phyloP scores from a whole-genome alignment of 2,329 filamentous ascomycete species.

The Pleomassaria siparia region DNA sequence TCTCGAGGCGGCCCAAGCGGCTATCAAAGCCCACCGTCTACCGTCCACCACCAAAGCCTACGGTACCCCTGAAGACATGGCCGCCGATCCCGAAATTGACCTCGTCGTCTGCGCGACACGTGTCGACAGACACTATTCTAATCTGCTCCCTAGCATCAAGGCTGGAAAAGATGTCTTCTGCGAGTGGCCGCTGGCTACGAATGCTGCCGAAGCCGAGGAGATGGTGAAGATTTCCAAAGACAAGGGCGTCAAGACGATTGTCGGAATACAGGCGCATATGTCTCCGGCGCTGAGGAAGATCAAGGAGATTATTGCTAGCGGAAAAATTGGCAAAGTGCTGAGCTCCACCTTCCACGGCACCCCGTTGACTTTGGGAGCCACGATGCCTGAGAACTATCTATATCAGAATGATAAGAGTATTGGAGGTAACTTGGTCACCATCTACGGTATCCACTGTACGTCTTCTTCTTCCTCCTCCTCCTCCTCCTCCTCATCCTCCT shows the following conservation, averaged over 20 bases:
- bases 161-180: conserved; percentile 54
- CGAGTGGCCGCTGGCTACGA: conserved; percentile 51
- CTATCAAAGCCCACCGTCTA: conserved; percentile 46
- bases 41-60: conserved; percentile 46
- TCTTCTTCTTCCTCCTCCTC: not conserved
- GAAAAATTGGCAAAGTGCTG: conserved; percentile 46
- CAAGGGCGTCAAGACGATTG: conserved; percentile 45
- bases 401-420: conserved; percentile 55
- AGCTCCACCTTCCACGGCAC: conserved; percentile 30
- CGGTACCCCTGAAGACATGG: conserved; percentile 45
- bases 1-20: conserved; percentile 40
- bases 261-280: conserved; percentile 49
- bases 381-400: conserved; percentile 26
- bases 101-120: conserved; percentile 47
- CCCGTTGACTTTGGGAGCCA: conserved; percentile 13
- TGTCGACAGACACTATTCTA: conserved; percentile 44
- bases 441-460: conserved; percentile 37
- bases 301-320: conserved; percentile 42
- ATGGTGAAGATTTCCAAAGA: conserved; percentile 42
- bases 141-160: conserved; percentile 44
- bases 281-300: conserved; percentile 43
- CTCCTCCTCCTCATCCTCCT: not conserved
- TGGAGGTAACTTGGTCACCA: conserved; percentile 43
- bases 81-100: conserved; percentile 48
- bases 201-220: conserved; percentile 43